These are phyloP conservation scores for Schrenkiella parvula DNA, from an alignment of 345 rosid species.

Conservation along the genomic window DNA sequence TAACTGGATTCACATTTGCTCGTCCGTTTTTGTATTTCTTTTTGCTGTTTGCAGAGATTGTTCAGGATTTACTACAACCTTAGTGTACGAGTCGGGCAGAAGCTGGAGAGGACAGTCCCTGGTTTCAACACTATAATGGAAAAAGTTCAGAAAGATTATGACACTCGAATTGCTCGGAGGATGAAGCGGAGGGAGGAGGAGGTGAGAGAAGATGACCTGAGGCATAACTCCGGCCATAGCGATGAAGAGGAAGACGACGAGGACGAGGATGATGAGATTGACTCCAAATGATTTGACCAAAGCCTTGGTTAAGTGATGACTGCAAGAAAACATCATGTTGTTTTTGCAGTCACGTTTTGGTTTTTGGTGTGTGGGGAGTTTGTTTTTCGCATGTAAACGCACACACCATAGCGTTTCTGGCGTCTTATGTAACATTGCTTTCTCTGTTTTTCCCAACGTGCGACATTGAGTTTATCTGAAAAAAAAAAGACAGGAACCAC, in stretches of 20 bases:
- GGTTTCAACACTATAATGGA: slow-evolving; percentile 55
- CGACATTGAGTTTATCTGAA: neutral
- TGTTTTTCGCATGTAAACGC: neutral
- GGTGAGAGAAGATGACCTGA: slow-evolving; percentile 35
- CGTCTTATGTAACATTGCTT: neutral
- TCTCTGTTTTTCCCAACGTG: neutral
- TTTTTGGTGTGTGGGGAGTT: neutral
- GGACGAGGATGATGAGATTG: slow-evolving; percentile 1
- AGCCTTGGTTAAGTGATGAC: neutral
- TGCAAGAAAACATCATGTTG: slow-evolving; percentile 11
- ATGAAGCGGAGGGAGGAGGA: slow-evolving; percentile 39
- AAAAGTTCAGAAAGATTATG: slow-evolving; percentile 44
- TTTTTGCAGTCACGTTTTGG: neutral
- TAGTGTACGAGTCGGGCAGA: slow-evolving; percentile 35
- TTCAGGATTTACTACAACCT: slow-evolving; percentile 42
- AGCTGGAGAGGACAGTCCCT: slow-evolving; percentile 46
- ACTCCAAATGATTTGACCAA: slow-evolving; percentile 20
- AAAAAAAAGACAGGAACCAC: neutral
- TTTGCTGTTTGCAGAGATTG: slow-evolving; percentile 40
- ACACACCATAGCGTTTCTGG: neutral
- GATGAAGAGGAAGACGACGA: slow-evolving; percentile 22
- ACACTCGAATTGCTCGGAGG: slow-evolving; percentile 32
- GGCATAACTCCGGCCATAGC: slow-evolving; percentile 9
- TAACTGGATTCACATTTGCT: neutral
- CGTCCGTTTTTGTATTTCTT: neutral